Base-by-base conservation (phyloP, 805 yeast genomes). In the Citeromyces nyonsensis region DNA sequence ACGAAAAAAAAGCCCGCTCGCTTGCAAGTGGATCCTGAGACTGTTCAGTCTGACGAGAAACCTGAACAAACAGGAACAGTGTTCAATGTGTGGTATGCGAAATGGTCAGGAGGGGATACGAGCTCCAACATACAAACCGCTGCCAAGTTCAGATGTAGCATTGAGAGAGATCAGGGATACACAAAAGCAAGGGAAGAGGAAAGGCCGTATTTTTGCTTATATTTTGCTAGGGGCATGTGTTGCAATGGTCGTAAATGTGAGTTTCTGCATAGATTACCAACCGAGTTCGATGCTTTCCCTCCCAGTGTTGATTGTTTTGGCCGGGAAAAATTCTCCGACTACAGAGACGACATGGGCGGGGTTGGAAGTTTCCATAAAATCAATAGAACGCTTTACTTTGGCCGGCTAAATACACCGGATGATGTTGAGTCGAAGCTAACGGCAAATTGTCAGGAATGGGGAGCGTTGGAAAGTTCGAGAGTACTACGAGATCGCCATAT, bases 261-360 rank as follows among this genome's bases (percentile, higher is more conserved):
- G 11, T 86, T 71, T 49, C 54, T 78, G 24, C 98, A 88, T 50
- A 58, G 95, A 33, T 47, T 81, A 5, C 97, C 98, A 0, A 51
- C 45, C 3, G 66, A 61, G 0, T 45, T 51, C 5, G 95, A 86
- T 44, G 11, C 22, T n/a, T 61, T 61, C 30, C 63, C 73, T 2
- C 63, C 76, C 2, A 71, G 84, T 0, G 62, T 71, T 15, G 98
- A 88, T 53, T 86, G 96, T 45, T 88, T 88, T 60, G 97, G 96
- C 2, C 59, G 98, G 37, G 94, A 82, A 45, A 83, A 80, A 50
- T 78, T 78, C 39, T 61, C 79, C 1, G 79, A 73, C 31, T 83
- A 82, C 44, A 58, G 85, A 41, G 95, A 88, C 41, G 97, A 88
- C 52, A 85, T 85, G 95, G 73, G 79, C 20, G 98, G 98, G 24